phyloP scores from a whole-genome alignment of 2,329 filamentous ascomycete species.

The Fusarium pseudocircinatum region DNA sequence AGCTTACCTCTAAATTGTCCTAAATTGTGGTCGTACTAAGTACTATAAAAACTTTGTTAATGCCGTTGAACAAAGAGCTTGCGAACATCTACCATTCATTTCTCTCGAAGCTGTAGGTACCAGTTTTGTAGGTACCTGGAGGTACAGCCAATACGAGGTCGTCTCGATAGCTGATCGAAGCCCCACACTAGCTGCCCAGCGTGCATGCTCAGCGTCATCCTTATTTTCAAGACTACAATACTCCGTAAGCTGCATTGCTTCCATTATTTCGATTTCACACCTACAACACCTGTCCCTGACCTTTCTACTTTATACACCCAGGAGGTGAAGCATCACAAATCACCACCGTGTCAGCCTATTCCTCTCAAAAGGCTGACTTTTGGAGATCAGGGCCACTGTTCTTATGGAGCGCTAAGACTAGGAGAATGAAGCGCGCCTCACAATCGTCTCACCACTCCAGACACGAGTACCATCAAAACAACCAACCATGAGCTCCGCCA shows the following conservation, averaged over 20 bases:
- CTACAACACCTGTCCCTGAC: not conserved
- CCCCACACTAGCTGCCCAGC: slow-evolving; percentile 20
- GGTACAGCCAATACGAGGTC: not conserved
- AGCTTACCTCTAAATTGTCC: not conserved
- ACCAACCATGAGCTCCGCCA: slow-evolving; percentile 54
- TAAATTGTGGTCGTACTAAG: too few relatives aligned
- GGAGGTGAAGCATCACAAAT: not conserved
- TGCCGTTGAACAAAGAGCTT: not conserved
- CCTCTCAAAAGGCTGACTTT: not conserved
- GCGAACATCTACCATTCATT: not conserved
- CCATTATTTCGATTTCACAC: not conserved
- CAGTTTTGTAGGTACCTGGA: not conserved
- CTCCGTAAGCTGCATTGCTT: not conserved
- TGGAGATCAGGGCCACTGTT: not conserved
- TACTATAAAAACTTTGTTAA: not conserved
- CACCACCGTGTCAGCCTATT: not conserved
- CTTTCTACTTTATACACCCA: slow-evolving; percentile 3
- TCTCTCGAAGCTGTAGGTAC: not conserved
- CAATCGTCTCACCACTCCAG: slow-evolving; percentile 22
- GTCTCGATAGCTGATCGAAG: not conserved
- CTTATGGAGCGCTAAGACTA: slow-evolving; percentile 31
- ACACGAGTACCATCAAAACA: slow-evolving; percentile 45
- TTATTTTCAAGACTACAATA: slow-evolving; percentile 3
- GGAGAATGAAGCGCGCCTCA: slow-evolving; percentile 39
- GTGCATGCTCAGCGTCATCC: slow-evolving; percentile 25